Base-by-base conservation (phyloP, 2,329 filamentous ascomycete species). In the Boeremia lycopersici region DNA sequence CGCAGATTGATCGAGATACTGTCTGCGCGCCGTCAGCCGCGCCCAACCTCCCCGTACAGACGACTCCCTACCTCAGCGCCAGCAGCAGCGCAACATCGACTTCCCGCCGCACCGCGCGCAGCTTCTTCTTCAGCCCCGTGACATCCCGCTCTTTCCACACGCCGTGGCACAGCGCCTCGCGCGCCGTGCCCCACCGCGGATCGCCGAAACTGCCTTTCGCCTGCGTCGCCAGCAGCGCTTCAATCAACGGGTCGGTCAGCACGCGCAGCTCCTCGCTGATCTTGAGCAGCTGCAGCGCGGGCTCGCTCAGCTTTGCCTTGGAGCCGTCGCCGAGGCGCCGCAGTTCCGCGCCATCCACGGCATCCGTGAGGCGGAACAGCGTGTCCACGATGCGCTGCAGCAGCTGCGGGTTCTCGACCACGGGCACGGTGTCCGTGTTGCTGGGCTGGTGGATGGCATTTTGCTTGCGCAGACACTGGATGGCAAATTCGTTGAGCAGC, bases 91-190 rank as follows among this genome's bases (percentile, higher is more conserved):
- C 54, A 25, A 60, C 61, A 30, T 72, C 66, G 11, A 69, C 57
- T n/a, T 72, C 67, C 31, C 55, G 56, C 23, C 65, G 56, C 2
- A 71, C 40, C 6, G 57, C 40, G 7, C 61, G 44, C 15, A 69
- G 44, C 45, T 62, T 68, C 60, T 70, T 70, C 57, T 69, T 67
- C 17, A 62, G 43, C 7, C 45, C 57, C 6, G 61, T 65, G 42
- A 71, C 54, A n/a, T 70, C 62, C 44, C 66, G 64, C 53, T 71
- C 64, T 43, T 68, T 70, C 66, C 64, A 64, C 52, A 46, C 77
- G 1, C 54, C 58, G 72, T 25, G 78, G 77, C 61, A 55, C 17
- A 72, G 44, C 17, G 64, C 67, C n/a, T 71, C 65, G 19, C 65
- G 48, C 13, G 58, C 53, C 8, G 63, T 67, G 13, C 49, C 38